These are phyloP conservation scores for Elsinoe fawcettii DNA, from an alignment of 2,329 filamentous ascomycete species.

Conservation along the genomic window DNA sequence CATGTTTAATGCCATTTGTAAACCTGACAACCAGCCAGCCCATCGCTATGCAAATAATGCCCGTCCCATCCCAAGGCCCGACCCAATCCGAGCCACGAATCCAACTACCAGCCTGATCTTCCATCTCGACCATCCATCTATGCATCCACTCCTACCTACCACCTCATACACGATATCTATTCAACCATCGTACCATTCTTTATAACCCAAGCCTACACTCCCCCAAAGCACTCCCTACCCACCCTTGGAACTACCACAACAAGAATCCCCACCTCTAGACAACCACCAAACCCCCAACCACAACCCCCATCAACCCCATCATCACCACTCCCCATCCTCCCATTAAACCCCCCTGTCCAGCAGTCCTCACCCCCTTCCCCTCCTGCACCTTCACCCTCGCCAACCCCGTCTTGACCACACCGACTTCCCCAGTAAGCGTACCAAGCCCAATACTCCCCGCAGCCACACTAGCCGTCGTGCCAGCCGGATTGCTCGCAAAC, in stretches of 20 bases:
- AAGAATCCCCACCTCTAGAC: background rate
- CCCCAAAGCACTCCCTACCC: no score
- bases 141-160: no score
- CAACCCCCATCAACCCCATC: background rate
- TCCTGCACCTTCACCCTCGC: slow-evolving; percentile 7
- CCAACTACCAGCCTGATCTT: no score
- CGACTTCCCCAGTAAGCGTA: slow-evolving; percentile 5
- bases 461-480: background rate
- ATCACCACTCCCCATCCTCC: background rate
- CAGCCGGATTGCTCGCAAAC: background rate
- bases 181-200: no score
- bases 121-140: no score
- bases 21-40: no score
- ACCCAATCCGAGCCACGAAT: no score
- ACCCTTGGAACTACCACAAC: background rate
- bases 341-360: background rate
- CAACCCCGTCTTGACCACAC: slow-evolving; percentile 11
- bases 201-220: no score
- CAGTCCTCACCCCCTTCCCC: background rate
- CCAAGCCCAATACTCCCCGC: slow-evolving; percentile 7
- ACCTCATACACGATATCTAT: no score
- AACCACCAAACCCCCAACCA: background rate
- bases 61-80: no score
- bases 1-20: no score
- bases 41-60: no score